A percentile compares a stretch with the other conserved stretches of the same genome.
Evolutionary conservation across 2,329 filamentous ascomycete genomes (phyloP).

Genomic region (Teratosphaeria gauchensis): DNA sequence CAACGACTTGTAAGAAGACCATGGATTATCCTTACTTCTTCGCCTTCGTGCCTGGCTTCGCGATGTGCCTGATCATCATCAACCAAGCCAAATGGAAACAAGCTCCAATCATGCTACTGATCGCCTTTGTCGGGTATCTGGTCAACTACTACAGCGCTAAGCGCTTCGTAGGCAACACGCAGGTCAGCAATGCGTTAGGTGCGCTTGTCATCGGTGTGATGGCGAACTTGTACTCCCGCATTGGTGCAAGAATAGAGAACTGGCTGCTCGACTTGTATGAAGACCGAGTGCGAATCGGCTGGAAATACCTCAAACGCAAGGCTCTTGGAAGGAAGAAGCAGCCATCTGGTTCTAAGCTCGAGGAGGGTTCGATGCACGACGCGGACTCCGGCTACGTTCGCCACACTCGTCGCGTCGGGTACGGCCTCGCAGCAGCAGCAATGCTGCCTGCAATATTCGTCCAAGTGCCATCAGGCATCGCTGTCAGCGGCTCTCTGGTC

Average conservation of each 20-base stretch:
- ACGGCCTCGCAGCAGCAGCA: conserved; percentile 72
- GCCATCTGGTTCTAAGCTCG: conserved; percentile 13
- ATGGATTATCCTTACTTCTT: conserved; percentile 51
- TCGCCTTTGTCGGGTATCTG: conserved; percentile 63
- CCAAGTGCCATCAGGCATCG: conserved; percentile 51
- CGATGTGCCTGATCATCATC: conserved; percentile 64
- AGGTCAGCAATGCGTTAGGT: conserved; percentile 68
- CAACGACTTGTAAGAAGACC: conserved; percentile 33
- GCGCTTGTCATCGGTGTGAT: conserved; percentile 67
- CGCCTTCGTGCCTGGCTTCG: conserved; percentile 64
- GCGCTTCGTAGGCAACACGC: conserved; percentile 59
- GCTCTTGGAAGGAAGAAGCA: conserved; percentile 21
- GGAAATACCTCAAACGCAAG: conserved; percentile 16
- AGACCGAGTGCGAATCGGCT: conserved; percentile 34
- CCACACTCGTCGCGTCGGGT: conserved; percentile 45
- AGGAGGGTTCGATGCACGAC: conserved; percentile 19
- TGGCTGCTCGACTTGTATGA: conserved; percentile 47
- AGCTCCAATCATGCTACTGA: conserved; percentile 63
- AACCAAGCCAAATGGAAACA: conserved; percentile 77
- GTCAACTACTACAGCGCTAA: conserved; percentile 64
- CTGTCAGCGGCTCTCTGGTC: conserved; percentile 48
- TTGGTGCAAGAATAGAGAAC: conserved; percentile 52
- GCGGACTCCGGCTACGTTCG: conserved; percentile 21
- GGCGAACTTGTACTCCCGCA: conserved; percentile 67
- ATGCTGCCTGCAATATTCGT: conserved; percentile 82